Percentiles rank a stretch among this genome's conserved stretches.
These are phyloP conservation scores for Salix caprea DNA, from an alignment of 345 rosid species.

Conservation along the genomic window DNA sequence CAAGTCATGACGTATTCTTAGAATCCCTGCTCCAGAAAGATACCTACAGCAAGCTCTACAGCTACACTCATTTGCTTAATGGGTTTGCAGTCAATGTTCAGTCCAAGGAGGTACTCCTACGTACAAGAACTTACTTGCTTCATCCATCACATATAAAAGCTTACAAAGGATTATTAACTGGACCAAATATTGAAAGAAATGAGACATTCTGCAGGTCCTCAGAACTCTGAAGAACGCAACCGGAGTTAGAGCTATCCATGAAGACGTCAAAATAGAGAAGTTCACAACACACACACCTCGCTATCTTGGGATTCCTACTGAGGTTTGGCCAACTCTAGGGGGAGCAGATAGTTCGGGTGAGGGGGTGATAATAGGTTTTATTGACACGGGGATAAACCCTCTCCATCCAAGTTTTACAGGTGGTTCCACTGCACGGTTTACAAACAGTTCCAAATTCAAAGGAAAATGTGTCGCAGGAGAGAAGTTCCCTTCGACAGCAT, in stretches of 20 bases:
- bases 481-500: slow-evolving; percentile 32
- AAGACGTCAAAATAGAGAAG: slow-evolving; percentile 42
- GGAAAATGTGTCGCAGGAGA: slow-evolving; percentile 38
- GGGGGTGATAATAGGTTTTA: slow-evolving; percentile 46
- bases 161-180: background rate
- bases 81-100: slow-evolving; percentile 39
- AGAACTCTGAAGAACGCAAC: slow-evolving; percentile 23
- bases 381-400: slow-evolving; percentile 49
- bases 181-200: background rate
- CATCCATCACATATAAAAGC: background rate
- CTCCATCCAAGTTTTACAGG: slow-evolving; percentile 40
- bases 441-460: slow-evolving; percentile 24
- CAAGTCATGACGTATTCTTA: slow-evolving; percentile 28
- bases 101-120: slow-evolving; percentile 32
- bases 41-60: slow-evolving; percentile 38
- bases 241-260: slow-evolving; percentile 36
- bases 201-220: slow-evolving; percentile 26
- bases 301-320: slow-evolving; percentile 38
- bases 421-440: slow-evolving; percentile 1
- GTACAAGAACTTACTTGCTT: background rate
- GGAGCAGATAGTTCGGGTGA: slow-evolving; percentile 35
- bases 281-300: slow-evolving; percentile 41
- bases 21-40: slow-evolving; percentile 26
- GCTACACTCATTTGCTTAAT: slow-evolving; percentile 43
- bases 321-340: slow-evolving; percentile 37